phyloP scores from a whole-genome alignment of 805 yeast species.

The Wickerhamomyces rabaulensis region DNA sequence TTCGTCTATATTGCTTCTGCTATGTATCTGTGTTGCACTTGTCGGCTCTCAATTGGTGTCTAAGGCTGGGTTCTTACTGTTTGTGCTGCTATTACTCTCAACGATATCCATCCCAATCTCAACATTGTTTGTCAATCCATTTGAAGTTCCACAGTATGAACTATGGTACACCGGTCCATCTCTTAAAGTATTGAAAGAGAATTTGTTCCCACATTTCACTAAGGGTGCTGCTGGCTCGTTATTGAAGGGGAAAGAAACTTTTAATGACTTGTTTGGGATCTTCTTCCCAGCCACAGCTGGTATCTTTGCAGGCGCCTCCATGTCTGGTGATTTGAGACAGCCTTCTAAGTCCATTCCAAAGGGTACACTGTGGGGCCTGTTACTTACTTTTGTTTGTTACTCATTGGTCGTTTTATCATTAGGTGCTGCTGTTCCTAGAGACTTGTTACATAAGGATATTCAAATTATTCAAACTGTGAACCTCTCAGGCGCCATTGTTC shows the following conservation, averaged over 20 bases:
- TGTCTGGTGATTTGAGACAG: conserved; percentile 87
- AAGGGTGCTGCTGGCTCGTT: conserved; percentile 91
- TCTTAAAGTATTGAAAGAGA: conserved; percentile 58
- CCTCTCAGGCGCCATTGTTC: conserved; percentile 57
- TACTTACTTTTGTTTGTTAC: conserved; percentile 73
- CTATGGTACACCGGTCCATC: conserved; percentile 66
- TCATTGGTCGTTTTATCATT: conserved; percentile 75
- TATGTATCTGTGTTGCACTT: conserved; percentile 72
- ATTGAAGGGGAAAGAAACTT: conserved; percentile 56
- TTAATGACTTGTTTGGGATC: conserved; percentile 84
- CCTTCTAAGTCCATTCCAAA: conserved; percentile 89
- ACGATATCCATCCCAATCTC: conserved; percentile 83
- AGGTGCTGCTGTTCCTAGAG: conserved; percentile 78
- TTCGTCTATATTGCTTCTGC: conserved; percentile 60
- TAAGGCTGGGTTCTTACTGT: conserved; percentile 71
- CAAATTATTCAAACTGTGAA: conserved; percentile 83
- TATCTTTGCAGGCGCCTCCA: conserved; percentile 96
- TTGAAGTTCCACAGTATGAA: conserved; percentile 45
- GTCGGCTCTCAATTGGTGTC: conserved; percentile 81
- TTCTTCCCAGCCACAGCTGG: conserved; percentile 99
- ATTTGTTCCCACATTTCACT: conserved; percentile 77
- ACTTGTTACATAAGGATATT: conserved; percentile 68
- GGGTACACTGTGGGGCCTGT: conserved; percentile 86
- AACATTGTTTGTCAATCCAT: conserved; percentile 59
- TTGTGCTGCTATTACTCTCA: conserved; percentile 59